A percentile compares a stretch with the other conserved stretches of the same genome.
phyloP scores from a whole-genome alignment of 2,329 filamentous ascomycete species.

The Parastagonospora avenae region DNA sequence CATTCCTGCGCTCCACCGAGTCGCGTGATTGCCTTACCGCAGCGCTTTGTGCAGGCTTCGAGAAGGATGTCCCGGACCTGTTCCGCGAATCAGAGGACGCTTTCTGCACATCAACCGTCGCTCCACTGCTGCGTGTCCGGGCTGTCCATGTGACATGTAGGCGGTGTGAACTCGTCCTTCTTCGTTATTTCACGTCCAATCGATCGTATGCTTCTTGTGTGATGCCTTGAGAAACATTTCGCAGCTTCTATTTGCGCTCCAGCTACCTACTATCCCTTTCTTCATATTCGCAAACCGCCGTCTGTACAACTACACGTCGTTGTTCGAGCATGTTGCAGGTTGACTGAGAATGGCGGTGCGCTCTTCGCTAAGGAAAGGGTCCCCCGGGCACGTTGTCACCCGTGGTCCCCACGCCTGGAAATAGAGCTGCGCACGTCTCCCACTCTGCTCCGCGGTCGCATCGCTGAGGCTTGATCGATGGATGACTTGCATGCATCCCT shows the following conservation, averaged over 20 bases:
- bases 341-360: conserved; percentile 1
- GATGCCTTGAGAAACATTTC: conserved; percentile 6
- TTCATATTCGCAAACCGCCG: neutral
- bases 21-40: conserved; percentile 31
- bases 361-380: neutral
- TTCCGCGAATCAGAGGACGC: conserved; percentile 32
- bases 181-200: conserved; percentile 19
- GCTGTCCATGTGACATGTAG: conserved; percentile 37
- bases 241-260: neutral
- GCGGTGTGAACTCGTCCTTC: conserved; percentile 37
- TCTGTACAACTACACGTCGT: neutral
- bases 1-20: conserved; percentile 20
- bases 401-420: conserved; percentile 2
- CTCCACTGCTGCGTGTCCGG: conserved; percentile 9
- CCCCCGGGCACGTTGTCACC: conserved; percentile 5
- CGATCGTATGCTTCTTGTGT: conserved; percentile 11
- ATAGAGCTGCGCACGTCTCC: conserved; percentile 17
- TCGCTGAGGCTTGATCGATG: conserved; percentile 14
- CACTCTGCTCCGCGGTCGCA: conserved; percentile 10
- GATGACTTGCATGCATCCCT: conserved; percentile 33
- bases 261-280: neutral
- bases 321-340: conserved; percentile 2
- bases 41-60: conserved; percentile 26
- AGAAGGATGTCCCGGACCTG: conserved; percentile 36
- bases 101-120: conserved; percentile 25